phyloP scores from a whole-genome alignment of 1,139 yeast genomes.

The Taiozyma sp. region DNA sequence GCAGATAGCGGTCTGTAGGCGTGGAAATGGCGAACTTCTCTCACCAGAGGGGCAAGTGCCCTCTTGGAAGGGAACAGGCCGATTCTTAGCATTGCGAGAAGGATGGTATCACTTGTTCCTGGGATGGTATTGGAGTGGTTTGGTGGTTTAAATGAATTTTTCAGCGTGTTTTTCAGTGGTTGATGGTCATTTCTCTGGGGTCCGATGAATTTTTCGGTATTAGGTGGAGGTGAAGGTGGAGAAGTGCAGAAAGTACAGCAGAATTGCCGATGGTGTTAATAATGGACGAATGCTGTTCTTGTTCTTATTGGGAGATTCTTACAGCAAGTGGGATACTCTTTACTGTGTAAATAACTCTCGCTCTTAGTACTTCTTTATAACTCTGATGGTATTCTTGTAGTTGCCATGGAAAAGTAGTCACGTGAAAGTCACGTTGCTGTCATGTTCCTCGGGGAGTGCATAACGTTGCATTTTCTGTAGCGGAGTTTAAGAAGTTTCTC shows the following conservation, averaged over 20 bases:
- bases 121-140: not conserved
- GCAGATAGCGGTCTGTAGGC: not conserved
- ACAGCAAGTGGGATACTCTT: too few relatives aligned
- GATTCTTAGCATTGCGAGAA: constrained; percentile 1
- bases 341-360: too few relatives aligned
- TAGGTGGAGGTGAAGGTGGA: not conserved
- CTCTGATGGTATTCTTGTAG: too few relatives aligned
- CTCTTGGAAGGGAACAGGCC: constrained; percentile 1
- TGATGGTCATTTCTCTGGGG: not conserved
- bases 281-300: too few relatives aligned
- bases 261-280: too few relatives aligned
- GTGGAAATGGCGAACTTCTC: constrained; percentile 2
- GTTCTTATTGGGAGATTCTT: too few relatives aligned
- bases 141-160: not conserved
- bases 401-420: not conserved
- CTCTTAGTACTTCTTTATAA: too few relatives aligned
- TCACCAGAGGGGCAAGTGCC: not conserved
- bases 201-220: not conserved
- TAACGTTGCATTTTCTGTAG: not conserved
- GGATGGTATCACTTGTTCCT: not conserved
- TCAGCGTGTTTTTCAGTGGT: not conserved
- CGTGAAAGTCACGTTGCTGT: not conserved
- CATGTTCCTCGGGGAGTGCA: not conserved
- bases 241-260: not conserved
- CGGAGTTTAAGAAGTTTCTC: not conserved